phyloP scores from a whole-genome alignment of 176 grass and related monocot species.

The Saccharum spontaneum region DNA sequence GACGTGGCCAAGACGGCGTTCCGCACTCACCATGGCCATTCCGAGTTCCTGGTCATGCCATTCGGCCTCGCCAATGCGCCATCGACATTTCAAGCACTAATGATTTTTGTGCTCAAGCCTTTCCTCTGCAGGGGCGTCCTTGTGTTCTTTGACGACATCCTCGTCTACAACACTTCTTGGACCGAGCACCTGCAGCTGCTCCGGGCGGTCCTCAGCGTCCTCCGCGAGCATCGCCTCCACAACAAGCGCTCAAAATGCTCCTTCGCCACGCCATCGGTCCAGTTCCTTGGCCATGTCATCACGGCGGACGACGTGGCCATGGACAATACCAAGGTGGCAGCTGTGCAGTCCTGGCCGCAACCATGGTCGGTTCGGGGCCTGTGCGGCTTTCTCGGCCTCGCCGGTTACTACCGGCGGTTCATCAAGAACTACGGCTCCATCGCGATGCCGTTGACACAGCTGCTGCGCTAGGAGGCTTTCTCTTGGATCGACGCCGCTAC shows the following conservation, averaged over 20 bases:
- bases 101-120: not conserved
- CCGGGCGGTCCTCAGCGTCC: not conserved
- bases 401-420: not conserved
- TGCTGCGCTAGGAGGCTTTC: not conserved
- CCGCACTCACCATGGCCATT: too few relatives aligned
- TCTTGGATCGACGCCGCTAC: fast-evolving
- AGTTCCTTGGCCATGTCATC: not conserved
- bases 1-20: too few relatives aligned
- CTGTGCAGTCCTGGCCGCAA: not conserved
- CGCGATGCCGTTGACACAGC: not conserved
- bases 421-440: not conserved
- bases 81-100: not conserved
- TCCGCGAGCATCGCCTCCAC: not conserved
- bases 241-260: not conserved
- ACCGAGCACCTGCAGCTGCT: not conserved
- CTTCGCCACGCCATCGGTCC: fast-evolving
- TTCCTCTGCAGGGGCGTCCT: not conserved
- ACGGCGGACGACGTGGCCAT: not conserved
- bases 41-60: too few relatives aligned
- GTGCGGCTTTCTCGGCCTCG: not conserved
- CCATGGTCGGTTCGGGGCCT: not conserved
- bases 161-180: not conserved
- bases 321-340: not conserved
- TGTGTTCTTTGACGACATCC: not conserved
- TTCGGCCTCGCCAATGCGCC: not conserved